Conservation (phyloP, 176 grass and related monocot species). For the Juncus effusus region DNA sequence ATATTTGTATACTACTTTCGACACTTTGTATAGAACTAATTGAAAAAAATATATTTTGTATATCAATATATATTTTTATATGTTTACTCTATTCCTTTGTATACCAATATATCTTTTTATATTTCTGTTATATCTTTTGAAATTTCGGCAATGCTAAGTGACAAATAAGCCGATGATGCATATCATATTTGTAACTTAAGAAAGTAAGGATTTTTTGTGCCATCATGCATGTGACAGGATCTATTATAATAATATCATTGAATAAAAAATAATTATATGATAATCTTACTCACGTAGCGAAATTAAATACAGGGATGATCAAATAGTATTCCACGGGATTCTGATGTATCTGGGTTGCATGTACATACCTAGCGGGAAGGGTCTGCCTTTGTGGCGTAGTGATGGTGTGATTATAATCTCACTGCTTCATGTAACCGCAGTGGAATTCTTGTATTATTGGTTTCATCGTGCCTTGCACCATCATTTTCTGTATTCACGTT, state of each 20-base stretch:
- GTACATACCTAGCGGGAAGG: slow-evolving; percentile 9
- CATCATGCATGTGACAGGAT: too few relatives aligned
- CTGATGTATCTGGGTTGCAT: slow-evolving; percentile 34
- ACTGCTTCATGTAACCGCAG: slow-evolving; percentile 50
- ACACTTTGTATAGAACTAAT: too few relatives aligned
- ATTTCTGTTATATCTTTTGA: neutral
- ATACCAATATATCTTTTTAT: too few relatives aligned
- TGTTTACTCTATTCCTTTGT: too few relatives aligned
- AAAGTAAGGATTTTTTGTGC: too few relatives aligned
- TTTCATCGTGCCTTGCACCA: slow-evolving; percentile 85
- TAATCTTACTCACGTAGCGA: neutral
- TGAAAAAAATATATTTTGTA: too few relatives aligned
- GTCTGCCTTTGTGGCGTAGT: slow-evolving; percentile 52
- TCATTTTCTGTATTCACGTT: slow-evolving; percentile 83
- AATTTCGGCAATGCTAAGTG: too few relatives aligned
- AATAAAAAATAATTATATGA: neutral
- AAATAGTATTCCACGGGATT: slow-evolving; percentile 65
- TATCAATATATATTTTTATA: too few relatives aligned
- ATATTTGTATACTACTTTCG: too few relatives aligned
- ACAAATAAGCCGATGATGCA: too few relatives aligned
- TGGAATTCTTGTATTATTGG: slow-evolving; percentile 99
- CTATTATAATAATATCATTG: too few relatives aligned
- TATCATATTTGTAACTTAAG: too few relatives aligned
- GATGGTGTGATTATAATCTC: slow-evolving; percentile 42
- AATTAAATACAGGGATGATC: slow-evolving; percentile 62